Evolutionary conservation across 192 early-diverging fungal genomes (phyloP), one percentile per base, ranked within the genome.

Genomic region (Thoreauomyces humboldtii): DNA sequence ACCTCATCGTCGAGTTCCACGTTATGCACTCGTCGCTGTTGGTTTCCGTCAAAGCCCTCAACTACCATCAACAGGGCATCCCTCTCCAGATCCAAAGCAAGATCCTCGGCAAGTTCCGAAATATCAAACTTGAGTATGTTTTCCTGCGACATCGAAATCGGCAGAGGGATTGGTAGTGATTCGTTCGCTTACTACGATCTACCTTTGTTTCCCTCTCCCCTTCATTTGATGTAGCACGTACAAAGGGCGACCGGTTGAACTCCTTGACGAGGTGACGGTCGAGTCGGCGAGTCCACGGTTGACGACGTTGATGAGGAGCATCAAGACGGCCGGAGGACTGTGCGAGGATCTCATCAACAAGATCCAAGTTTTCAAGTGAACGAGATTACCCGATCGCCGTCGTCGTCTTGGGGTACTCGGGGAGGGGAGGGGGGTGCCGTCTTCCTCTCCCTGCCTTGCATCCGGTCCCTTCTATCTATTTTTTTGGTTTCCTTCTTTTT

Each of bases 11-110:
- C 38, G 73, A 78, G 54, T 72, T 78, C 36, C 61, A 52, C 36
- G 65, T 75, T 17, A 59, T 55, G 28, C 48, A 54, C 1, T 47
- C 50, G 42, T 48, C 61, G 14, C 37, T 78, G n/a, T 45, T 72
- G 21, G 48, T 68, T 19, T 65, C 58, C n/a, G 44, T 78, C 2
- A 65, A 58, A 29, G 65, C 65, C 0, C 45, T 78, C 24, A 73
- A 56, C 33, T 74, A 53, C 59, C 76, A 73, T 32, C 69, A 70
- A 35, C 52, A 43, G 22, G 69, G 58, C 21, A 62, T 78, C 19
- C 73, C 76, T 19, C 46, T 78, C 15, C 72, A 78, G 25, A 63
- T 75, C 14, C 76, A 78, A 33, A 69, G 56, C 52, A 71, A 74
- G 54, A 62, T 78, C 27, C 50, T 78, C 34, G 59, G 67, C 31